Evolutionary conservation across 1,284 basidiomycete species (phyloP).

Genomic region (Tremellales sp.): DNA sequence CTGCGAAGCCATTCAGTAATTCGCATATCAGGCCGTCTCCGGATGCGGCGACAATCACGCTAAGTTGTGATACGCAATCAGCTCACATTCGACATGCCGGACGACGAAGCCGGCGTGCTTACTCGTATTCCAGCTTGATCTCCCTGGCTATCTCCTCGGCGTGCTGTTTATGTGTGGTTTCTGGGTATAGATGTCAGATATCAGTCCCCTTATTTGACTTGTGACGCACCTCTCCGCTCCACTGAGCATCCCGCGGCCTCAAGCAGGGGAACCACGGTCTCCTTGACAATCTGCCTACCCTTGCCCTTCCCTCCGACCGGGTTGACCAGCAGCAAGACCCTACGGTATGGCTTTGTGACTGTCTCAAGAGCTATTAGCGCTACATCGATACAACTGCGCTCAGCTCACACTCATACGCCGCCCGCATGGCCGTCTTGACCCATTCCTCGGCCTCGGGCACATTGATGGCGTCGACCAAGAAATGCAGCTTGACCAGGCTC

Average conservation of each 20-base stretch:
- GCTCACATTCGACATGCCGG: neutral
- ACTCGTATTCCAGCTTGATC: constrained; percentile 65
- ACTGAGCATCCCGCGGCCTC: constrained; percentile 67
- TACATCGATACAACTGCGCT: neutral
- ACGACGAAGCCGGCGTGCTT: constrained; percentile 10
- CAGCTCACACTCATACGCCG: constrained; percentile 60
- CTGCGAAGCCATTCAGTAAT: constrained; percentile 84
- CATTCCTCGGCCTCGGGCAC: constrained; percentile 54
- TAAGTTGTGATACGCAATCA: constrained; percentile 14
- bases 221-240: constrained; percentile 59
- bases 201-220: neutral
- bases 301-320: constrained; percentile 83
- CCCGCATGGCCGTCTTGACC: constrained; percentile 57
- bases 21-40: constrained; percentile 90
- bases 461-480: constrained; percentile 38
- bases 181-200: too few species aligned
- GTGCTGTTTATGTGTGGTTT: constrained; percentile 68
- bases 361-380: neutral
- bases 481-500: constrained; percentile 39
- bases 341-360: constrained; percentile 50
- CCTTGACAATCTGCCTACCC: constrained; percentile 59
- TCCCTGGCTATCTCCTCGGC: constrained; percentile 65
- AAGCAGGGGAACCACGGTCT: constrained; percentile 72
- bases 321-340: constrained; percentile 75
- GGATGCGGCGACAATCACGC: constrained; percentile 73